phyloP scores from a whole-genome alignment of 2,329 filamentous ascomycete species.

The Nannizzia gypsea region DNA sequence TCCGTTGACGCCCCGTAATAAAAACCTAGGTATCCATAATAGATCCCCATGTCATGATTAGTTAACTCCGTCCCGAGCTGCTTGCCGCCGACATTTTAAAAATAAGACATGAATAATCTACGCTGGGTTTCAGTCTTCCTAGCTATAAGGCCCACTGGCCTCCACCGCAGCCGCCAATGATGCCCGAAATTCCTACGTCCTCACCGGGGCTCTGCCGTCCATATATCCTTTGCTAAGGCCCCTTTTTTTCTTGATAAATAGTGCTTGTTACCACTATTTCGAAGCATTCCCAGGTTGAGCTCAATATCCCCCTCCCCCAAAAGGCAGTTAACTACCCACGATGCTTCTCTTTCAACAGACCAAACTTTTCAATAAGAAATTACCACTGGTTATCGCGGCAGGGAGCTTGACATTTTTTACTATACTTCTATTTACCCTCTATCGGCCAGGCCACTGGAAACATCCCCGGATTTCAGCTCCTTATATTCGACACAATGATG shows the following conservation, averaged over 20 bases:
- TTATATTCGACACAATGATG: background rate
- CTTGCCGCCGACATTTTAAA: background rate
- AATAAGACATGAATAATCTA: background rate
- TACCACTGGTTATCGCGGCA: background rate
- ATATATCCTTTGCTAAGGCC: background rate
- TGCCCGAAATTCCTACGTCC: background rate
- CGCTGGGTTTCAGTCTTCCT: background rate
- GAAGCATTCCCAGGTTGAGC: no score
- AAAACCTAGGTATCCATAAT: no score
- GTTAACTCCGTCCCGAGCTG: background rate
- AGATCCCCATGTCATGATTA: background rate
- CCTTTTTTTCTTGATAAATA: background rate
- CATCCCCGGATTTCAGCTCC: background rate
- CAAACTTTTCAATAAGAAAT: background rate
- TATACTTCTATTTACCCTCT: background rate
- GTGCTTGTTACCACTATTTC: background rate
- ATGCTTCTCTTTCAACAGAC: background rate
- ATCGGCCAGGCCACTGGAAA: background rate
- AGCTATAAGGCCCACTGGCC: background rate
- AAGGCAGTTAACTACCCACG: background rate
- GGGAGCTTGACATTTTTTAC: background rate
- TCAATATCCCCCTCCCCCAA: no score
- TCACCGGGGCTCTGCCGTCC: background rate
- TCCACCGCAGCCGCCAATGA: background rate
- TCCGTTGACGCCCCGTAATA: no score